These are phyloP conservation scores for Candida boleticola DNA, from an alignment of 805 yeast species.

Conservation along the genomic window DNA sequence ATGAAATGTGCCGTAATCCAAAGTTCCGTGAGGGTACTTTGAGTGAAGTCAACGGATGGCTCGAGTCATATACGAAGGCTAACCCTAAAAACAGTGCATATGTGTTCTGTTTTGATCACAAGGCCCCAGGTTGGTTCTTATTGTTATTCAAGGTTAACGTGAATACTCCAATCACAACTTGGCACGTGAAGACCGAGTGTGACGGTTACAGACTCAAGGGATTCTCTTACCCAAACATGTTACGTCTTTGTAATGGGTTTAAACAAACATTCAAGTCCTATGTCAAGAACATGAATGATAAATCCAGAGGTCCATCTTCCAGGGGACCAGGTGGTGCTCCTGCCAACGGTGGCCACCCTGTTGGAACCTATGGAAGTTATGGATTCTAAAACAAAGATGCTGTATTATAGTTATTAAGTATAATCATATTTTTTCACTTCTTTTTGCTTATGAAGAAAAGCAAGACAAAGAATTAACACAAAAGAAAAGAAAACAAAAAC, in stretches of 20 bases:
- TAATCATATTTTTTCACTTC: too few species aligned
- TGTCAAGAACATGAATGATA: slow-evolving; percentile 15
- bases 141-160: slow-evolving; percentile 81
- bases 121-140: slow-evolving; percentile 90
- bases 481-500: neutral
- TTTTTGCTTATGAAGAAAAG: too few species aligned
- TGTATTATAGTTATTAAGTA: too few species aligned
- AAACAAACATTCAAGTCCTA: slow-evolving; percentile 56
- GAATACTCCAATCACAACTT: slow-evolving; percentile 64
- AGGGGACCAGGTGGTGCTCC: slow-evolving; percentile 13
- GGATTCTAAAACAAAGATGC: slow-evolving; percentile 23
- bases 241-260: slow-evolving; percentile 90
- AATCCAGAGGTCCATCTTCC: slow-evolving; percentile 14
- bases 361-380: slow-evolving; percentile 20
- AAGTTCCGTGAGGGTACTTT: slow-evolving; percentile 82
- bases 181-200: slow-evolving; percentile 91
- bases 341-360: slow-evolving; percentile 13
- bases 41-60: slow-evolving; percentile 80
- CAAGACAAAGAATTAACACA: too few species aligned
- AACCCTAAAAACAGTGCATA: slow-evolving; percentile 88
- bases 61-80: slow-evolving; percentile 85
- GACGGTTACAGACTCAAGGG: slow-evolving; percentile 80
- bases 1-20: slow-evolving; percentile 81
- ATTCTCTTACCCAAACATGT: slow-evolving; percentile 86
- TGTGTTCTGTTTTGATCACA: slow-evolving; percentile 86